A percentile compares a stretch with the other conserved stretches of the same genome.
These are phyloP conservation scores for Cladorrhinum sp. DNA, from an alignment of 2,329 filamentous ascomycete genomes.

Conservation along the genomic window DNA sequence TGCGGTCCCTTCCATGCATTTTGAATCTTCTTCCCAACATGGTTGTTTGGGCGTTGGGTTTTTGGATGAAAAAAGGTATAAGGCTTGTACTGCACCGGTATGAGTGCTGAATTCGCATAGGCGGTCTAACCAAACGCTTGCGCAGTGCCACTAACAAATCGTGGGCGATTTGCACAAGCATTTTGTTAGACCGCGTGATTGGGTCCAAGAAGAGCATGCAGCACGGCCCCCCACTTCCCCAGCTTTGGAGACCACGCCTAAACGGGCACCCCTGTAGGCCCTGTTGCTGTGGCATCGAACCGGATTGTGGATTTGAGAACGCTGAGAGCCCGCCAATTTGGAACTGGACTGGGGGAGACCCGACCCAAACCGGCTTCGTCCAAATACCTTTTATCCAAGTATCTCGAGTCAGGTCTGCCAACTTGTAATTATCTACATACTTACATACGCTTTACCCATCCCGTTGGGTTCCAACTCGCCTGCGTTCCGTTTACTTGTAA, in stretches of 20 bases:
- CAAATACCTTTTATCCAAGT: too few species aligned
- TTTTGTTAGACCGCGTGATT: too few species aligned
- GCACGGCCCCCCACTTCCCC: slow-evolving; percentile 14
- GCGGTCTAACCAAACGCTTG: too few species aligned
- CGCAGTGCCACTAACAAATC: too few species aligned
- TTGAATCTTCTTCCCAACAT: neutral
- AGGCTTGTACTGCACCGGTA: neutral
- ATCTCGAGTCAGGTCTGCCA: slow-evolving; percentile 3
- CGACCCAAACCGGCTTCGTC: slow-evolving; percentile 6
- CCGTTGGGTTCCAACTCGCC: neutral
- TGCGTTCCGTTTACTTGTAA: neutral
- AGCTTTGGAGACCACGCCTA: neutral
- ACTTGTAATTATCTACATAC: neutral
- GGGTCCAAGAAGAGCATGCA: neutral
- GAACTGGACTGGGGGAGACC: neutral
- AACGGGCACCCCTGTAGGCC: neutral
- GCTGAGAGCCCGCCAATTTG: slow-evolving; percentile 10
- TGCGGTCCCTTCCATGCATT: slow-evolving; percentile 11
- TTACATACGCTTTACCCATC: neutral
- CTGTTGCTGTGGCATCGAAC: slow-evolving; percentile 25
- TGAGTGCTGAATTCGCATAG: neutral
- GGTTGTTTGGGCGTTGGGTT: neutral
- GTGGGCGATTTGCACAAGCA: too few species aligned
- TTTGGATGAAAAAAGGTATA: too few species aligned
- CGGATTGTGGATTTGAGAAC: slow-evolving; percentile 2